These are phyloP conservation scores for Heliocybe sulcata DNA, from an alignment of 1,284 basidiomycete species.

Conservation along the genomic window DNA sequence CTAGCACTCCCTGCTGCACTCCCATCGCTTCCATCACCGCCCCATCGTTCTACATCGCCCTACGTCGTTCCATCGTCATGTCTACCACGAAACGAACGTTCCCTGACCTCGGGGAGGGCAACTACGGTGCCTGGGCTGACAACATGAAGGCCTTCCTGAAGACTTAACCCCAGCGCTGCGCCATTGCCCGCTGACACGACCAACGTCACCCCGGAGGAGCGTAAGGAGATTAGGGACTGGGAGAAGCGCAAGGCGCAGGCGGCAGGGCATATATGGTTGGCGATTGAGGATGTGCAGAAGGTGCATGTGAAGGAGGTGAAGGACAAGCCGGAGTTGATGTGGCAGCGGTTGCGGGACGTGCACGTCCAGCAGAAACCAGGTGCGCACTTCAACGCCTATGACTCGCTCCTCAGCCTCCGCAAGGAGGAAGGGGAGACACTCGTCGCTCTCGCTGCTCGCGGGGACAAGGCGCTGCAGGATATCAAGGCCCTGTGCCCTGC, in stretches of 20 bases:
- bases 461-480: conserved; percentile 16
- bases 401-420: neutral
- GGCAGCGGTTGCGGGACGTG: conserved; percentile 14
- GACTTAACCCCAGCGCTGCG: neutral
- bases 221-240: conserved; percentile 5
- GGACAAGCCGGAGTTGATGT: conserved; percentile 19
- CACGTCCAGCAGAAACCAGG: conserved; percentile 17
- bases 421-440: conserved; percentile 16
- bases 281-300: conserved; percentile 15
- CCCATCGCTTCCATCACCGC: too few relatives aligned
- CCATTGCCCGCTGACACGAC: neutral
- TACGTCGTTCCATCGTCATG: too few relatives aligned
- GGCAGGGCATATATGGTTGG: conserved; percentile 15
- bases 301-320: conserved; percentile 14
- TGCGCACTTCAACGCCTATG: conserved; percentile 1
- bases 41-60: too few relatives aligned
- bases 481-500: conserved; percentile 19
- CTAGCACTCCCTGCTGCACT: too few relatives aligned
- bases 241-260: conserved; percentile 11
- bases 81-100: too few relatives aligned
- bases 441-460: conserved; percentile 14
- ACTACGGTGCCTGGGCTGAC: neutral
- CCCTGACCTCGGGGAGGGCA: too few relatives aligned
- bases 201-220: neutral
- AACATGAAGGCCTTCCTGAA: conserved; percentile 1